phyloP scores from a whole-genome alignment of 2,329 filamentous ascomycete species.

The Talaromyces piceae region DNA sequence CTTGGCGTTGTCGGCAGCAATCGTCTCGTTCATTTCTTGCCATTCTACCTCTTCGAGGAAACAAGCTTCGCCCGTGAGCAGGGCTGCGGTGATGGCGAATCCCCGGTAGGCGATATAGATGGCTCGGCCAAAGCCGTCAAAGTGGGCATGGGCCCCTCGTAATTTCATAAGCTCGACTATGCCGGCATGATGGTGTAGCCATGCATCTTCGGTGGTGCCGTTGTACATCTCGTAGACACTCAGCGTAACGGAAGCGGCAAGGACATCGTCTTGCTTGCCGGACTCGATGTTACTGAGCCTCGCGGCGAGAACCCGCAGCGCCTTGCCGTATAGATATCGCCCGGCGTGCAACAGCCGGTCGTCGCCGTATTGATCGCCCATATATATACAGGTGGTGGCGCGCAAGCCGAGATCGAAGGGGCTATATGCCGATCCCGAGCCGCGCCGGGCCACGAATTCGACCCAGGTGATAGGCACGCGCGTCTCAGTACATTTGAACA shows the following conservation, averaged over 20 bases:
- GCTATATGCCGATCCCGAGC: conserved; percentile 11
- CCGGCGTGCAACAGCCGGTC: conserved; percentile 18
- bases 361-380: conserved; percentile 17
- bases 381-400: conserved; percentile 19
- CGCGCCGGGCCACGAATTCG: conserved; percentile 16
- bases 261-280: conserved; percentile 24
- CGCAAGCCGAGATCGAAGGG: conserved; percentile 13
- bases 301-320: conserved; percentile 22
- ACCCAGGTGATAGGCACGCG: conserved; percentile 22
- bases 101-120: conserved; percentile 29
- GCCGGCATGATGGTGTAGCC: conserved; percentile 30
- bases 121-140: conserved; percentile 25
- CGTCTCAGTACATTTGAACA: conserved; percentile 20
- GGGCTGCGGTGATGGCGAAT: conserved; percentile 26
- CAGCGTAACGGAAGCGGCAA: conserved; percentile 28
- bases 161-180: conserved; percentile 27
- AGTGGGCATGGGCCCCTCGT: conserved; percentile 25
- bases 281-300: conserved; percentile 18
- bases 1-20: conserved; percentile 21
- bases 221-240: conserved; percentile 31
- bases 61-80: conserved; percentile 24
- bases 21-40: conserved; percentile 23
- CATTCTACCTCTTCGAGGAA: conserved; percentile 28
- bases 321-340: conserved; percentile 19
- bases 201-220: conserved; percentile 25